A percentile compares a stretch with the other conserved stretches of the same genome.
Conservation (phyloP, 1,139 yeast species). For the Hansenula sp. region DNA sequence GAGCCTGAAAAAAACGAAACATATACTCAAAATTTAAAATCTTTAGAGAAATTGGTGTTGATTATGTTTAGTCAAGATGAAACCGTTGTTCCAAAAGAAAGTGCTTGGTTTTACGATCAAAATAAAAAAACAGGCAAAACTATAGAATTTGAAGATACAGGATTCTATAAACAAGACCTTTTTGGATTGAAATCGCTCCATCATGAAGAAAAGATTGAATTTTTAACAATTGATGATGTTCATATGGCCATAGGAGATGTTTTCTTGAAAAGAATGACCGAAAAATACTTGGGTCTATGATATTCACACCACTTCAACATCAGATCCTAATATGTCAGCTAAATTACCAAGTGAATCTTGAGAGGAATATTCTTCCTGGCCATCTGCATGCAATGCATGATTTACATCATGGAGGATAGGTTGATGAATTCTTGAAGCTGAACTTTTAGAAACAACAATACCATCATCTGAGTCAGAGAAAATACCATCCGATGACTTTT, state of each 20-base stretch:
- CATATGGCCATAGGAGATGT: constrained; percentile 64
- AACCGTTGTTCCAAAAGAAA: constrained; percentile 68
- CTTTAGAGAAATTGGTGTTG: constrained; percentile 51
- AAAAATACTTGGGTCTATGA: constrained; percentile 27
- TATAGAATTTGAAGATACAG: constrained; percentile 46
- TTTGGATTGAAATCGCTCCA: constrained; percentile 55
- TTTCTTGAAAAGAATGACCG: constrained; percentile 37
- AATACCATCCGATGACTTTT: too few species aligned
- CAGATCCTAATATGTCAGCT: constrained; percentile 17
- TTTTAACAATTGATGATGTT: constrained; percentile 48
- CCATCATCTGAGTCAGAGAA: too few species aligned
- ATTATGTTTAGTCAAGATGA: constrained; percentile 57
- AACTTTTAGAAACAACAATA: too few species aligned
- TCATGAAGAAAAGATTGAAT: constrained; percentile 39
- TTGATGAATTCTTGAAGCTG: too few species aligned
- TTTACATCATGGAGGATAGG: too few species aligned
- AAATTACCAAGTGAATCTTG: constrained; percentile 5
- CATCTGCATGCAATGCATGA: neutral
- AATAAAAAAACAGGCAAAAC: constrained; percentile 39
- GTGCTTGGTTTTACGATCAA: constrained; percentile 61
- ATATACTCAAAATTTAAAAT: constrained; percentile 39
- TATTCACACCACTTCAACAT: constrained; percentile 17
- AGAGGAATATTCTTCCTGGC: too few species aligned
- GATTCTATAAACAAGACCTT: constrained; percentile 46
- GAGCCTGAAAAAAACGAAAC: constrained; percentile 26